Percentiles rank a stretch among this genome's conserved stretches.
These are phyloP conservation scores for Antitrichia curtipendula DNA, from an alignment of 225 moss, liverwort and hornwort genomes.

Conservation along the genomic window DNA sequence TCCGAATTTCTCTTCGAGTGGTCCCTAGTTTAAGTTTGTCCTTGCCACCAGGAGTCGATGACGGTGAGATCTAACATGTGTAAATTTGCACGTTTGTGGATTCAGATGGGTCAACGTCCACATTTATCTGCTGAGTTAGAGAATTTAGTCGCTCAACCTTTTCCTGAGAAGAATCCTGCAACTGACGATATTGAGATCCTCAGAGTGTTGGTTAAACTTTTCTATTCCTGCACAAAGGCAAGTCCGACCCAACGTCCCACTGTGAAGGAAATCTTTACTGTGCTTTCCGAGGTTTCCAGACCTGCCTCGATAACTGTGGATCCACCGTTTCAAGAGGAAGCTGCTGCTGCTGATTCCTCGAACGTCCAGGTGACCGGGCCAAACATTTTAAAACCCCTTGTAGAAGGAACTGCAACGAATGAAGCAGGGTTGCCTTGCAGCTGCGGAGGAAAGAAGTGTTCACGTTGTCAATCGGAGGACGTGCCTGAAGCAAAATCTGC, in stretches of 20 bases:
- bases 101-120: slow-evolving; percentile 87
- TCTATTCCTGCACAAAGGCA: slow-evolving; percentile 70
- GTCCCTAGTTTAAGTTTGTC: neutral
- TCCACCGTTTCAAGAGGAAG: slow-evolving; percentile 21
- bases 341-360: slow-evolving; percentile 7
- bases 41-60: neutral
- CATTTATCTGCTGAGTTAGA: slow-evolving; percentile 61
- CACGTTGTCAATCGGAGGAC: slow-evolving; percentile 11
- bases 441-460: slow-evolving; percentile 29
- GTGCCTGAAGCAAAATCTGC: neutral
- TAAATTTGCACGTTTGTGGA: neutral
- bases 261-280: slow-evolving; percentile 51
- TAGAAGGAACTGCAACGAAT: neutral
- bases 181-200: slow-evolving; percentile 45
- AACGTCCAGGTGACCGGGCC: slow-evolving; percentile 20
- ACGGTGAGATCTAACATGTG: neutral
- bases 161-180: slow-evolving; percentile 11
- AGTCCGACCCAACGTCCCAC: slow-evolving; percentile 65
- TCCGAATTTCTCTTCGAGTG: neutral
- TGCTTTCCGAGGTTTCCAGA: slow-evolving; percentile 37
- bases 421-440: slow-evolving; percentile 25
- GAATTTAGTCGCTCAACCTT: slow-evolving; percentile 37
- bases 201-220: slow-evolving; percentile 61
- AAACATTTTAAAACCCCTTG: slow-evolving; percentile 29
- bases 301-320: slow-evolving; percentile 33